Base-by-base conservation (phyloP, 2,329 filamentous ascomycete genomes). In the Gnomoniopsis sp. region DNA sequence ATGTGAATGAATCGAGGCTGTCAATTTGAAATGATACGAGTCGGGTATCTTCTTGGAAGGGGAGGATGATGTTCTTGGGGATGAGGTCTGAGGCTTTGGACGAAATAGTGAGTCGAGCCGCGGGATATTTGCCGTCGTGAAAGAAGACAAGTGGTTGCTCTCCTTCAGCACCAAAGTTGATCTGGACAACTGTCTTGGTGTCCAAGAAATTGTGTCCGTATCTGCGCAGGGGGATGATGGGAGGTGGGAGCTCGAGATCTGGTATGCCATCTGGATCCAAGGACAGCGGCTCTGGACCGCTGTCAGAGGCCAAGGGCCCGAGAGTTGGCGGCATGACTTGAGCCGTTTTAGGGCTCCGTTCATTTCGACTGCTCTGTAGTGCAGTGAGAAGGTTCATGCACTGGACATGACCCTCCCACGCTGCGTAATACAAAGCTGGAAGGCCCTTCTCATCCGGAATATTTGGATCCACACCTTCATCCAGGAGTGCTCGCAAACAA, bases 181-280 rank as follows among this genome's bases (percentile, higher is more conserved):
- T 89, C 68, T 97, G 91, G 14, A 99, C 87, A 63, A 97, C 96
- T 0, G 93, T 96, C 77, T 98, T 99, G 33, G 91, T 96, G 69
- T 99, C 95, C 38, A 99, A 81, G 79, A 99, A 99, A 73, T 98
- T 99, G 77, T 99, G 95, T 17, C 95, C 95, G 68, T 99, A 99
- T 67, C 95, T 85, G 65, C 95, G 86, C 50, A 98, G 80, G 0
- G 95, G 95, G 65, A 99, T 97, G 64, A 99, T 98, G 0, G 95
- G 95, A 21, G 95, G 95, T 22, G 95, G 95, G 14, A 99, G 81
- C 65, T 93, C 93, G 34, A 99, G 86, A 63, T 92, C 86, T 2
- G 95, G 95, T 57, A 99, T 99, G 1, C 90, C 90, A 73, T 98
- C 93, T 0, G 84, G 84, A 67, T 96, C 92, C 61, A 89, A 79